These are phyloP conservation scores for Dichotomocladium elegans DNA, from an alignment of 371 early-diverging fungal genomes.

Conservation along the genomic window DNA sequence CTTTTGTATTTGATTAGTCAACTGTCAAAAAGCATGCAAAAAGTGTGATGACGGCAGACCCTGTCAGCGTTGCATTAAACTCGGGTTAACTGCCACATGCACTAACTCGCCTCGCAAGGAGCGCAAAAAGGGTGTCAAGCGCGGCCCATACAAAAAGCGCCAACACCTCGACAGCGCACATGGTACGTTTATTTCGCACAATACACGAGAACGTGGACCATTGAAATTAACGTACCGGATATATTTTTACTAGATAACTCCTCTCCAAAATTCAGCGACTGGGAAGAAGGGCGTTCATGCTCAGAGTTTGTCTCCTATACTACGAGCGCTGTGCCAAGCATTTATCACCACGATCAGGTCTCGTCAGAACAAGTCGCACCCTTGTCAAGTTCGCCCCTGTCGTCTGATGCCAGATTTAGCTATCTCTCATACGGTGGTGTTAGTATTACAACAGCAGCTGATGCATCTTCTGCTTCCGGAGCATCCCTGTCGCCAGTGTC, in stretches of 20 bases:
- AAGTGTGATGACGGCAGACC: constrained; percentile 90
- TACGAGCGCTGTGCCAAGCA: too few relatives aligned
- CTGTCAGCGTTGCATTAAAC: constrained; percentile 80
- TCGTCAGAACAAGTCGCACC: constrained; percentile 9
- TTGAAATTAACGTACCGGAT: too few relatives aligned
- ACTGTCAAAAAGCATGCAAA: constrained; percentile 92
- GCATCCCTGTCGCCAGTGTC: not conserved
- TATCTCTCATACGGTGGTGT: too few relatives aligned
- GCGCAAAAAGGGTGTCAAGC: constrained; percentile 80
- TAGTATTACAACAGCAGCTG: not conserved
- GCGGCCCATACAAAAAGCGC: constrained; percentile 79
- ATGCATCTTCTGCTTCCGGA: not conserved
- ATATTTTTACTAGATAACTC: too few relatives aligned
- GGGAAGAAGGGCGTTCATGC: too few relatives aligned
- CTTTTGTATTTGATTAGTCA: constrained; percentile 45
- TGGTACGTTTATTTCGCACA: not conserved
- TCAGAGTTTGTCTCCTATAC: too few relatives aligned
- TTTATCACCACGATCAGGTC: too few relatives aligned
- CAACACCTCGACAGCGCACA: constrained; percentile 3
- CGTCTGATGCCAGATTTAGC: not conserved
- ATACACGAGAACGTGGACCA: too few relatives aligned
- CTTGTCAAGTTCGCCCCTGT: constrained; percentile 4
- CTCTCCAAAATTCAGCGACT: too few relatives aligned
- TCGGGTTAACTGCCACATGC: constrained; percentile 71
- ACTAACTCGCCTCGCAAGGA: constrained; percentile 80